Base-by-base conservation (phyloP, 345 rosid genomes). In the Eucalyptus pauciflora region DNA sequence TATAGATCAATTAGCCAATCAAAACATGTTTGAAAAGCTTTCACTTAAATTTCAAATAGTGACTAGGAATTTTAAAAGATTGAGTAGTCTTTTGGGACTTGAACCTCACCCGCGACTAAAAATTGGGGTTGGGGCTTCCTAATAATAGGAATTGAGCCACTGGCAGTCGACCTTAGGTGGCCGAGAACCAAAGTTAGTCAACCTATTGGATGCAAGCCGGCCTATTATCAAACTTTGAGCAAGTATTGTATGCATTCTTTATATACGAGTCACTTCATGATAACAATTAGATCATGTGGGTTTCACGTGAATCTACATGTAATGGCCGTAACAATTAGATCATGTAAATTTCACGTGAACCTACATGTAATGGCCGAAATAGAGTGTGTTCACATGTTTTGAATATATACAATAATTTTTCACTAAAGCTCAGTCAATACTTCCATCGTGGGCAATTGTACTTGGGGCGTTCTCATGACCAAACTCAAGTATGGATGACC, bases 321-420 rank as follows among this genome's bases (percentile, higher is more conserved):
- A 62, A 62, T 62, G 4, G 1, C 0, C 12, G 3, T 31, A 31
- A 17, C 1, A 3, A 69, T 31, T 4, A 69, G 2, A 69, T 69
- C 4, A 69, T 3, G 24, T 69, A 12, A 0, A 1, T 31, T 69
- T 69, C 24, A 31, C 4, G 3, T 69, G 12, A 1, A 3, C 1
- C 4, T 69, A 31, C 0, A 8, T 31, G 4, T 62, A 62, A 62
- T 62, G 5, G 0, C 0, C 3, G 5, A 69, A 69, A 69, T 69
- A 69, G 1, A 7, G 4, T 33, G 3, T 16, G 22, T 12, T 31
- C 1, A 69, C 43, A n/a, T n/a, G n/a, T n/a, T n/a, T n/a, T 33
- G 80, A 31, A 69, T 4, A 37, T 4, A 69, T 69, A 33, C 24
- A 17, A 31, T 4, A 69, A 69, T 69, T 33, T 11, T 31, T 17